Evolutionary conservation across 805 yeast genomes (phyloP).

Genomic region (Yarrowia keelungensis): DNA sequence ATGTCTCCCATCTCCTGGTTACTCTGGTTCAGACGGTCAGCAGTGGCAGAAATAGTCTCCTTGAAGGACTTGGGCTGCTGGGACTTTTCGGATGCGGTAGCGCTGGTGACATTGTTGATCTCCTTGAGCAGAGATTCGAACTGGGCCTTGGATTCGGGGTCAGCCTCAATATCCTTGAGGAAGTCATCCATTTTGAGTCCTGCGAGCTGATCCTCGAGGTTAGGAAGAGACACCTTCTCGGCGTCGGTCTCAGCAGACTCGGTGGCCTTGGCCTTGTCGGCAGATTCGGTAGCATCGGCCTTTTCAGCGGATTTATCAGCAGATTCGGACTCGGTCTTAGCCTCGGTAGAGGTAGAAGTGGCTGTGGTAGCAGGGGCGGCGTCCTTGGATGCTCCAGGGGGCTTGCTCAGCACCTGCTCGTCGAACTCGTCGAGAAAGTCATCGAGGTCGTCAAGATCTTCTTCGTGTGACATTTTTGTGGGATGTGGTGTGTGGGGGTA

Average conservation of each 20-base stretch:
- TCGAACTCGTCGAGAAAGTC: slow-evolving; percentile 83
- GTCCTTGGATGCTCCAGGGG: slow-evolving; percentile 56
- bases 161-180: slow-evolving; percentile 57
- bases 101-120: slow-evolving; percentile 25
- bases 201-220: slow-evolving; percentile 52
- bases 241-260: slow-evolving; percentile 38
- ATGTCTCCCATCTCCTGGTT: slow-evolving; percentile 62
- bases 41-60: slow-evolving; percentile 77
- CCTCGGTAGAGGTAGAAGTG: slow-evolving; percentile 5
- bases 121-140: slow-evolving; percentile 55
- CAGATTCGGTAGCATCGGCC: slow-evolving; percentile 17
- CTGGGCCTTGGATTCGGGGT: slow-evolving; percentile 60
- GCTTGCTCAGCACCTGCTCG: slow-evolving; percentile 67
- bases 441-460: slow-evolving; percentile 47
- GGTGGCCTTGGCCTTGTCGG: slow-evolving; percentile 13
- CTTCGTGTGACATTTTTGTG: slow-evolving; percentile 41
- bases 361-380: neutral
- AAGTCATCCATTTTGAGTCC: slow-evolving; percentile 54
- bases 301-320: slow-evolving; percentile 24
- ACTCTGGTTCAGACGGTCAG: slow-evolving; percentile 77
- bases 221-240: slow-evolving; percentile 46
- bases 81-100: slow-evolving; percentile 23
- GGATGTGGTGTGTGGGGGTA: slow-evolving; percentile 9
- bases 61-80: slow-evolving; percentile 55
- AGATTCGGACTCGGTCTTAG: slow-evolving; percentile 29